These are phyloP conservation scores for Dissophora ornata DNA, from an alignment of 192 early-diverging fungal species.

Conservation along the genomic window DNA sequence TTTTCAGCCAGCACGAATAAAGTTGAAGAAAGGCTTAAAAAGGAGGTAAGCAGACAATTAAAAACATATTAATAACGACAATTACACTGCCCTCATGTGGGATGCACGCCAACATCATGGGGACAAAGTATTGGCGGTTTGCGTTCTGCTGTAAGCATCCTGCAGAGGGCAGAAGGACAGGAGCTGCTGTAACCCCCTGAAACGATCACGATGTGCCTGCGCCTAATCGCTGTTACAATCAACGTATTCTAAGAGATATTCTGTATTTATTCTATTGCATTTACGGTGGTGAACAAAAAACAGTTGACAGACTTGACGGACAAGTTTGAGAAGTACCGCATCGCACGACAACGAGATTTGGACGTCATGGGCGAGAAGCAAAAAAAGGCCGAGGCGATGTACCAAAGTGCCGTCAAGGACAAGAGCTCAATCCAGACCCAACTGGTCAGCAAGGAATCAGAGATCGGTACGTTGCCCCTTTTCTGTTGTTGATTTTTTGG, in stretches of 20 bases:
- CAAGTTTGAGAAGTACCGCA: constrained; percentile 34
- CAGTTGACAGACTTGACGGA: constrained; percentile 46
- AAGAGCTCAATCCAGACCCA: constrained; percentile 44
- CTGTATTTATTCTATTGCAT: too few species aligned
- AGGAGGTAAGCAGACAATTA: constrained; percentile 34
- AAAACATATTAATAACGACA: too few species aligned
- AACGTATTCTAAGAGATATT: too few species aligned
- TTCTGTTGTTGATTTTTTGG: neutral
- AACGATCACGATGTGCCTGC: too few species aligned
- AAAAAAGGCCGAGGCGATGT: constrained; percentile 37
- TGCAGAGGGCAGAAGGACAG: too few species aligned
- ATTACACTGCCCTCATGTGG: too few species aligned
- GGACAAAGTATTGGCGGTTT: too few species aligned
- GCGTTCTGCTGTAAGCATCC: neutral
- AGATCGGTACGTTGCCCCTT: constrained; percentile 25
- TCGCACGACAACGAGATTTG: constrained; percentile 35
- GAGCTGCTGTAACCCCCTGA: too few species aligned
- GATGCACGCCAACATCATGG: too few species aligned
- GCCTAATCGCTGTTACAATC: too few species aligned
- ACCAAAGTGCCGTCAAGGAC: constrained; percentile 44
- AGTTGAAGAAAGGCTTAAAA: constrained; percentile 32
- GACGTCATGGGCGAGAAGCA: constrained; percentile 34
- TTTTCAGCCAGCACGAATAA: constrained; percentile 21
- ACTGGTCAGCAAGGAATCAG: constrained; percentile 36
- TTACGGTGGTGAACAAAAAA: too few species aligned